Conservation (phyloP, 2,329 filamentous ascomycete genomes). For the Apiospora pterosperma region DNA sequence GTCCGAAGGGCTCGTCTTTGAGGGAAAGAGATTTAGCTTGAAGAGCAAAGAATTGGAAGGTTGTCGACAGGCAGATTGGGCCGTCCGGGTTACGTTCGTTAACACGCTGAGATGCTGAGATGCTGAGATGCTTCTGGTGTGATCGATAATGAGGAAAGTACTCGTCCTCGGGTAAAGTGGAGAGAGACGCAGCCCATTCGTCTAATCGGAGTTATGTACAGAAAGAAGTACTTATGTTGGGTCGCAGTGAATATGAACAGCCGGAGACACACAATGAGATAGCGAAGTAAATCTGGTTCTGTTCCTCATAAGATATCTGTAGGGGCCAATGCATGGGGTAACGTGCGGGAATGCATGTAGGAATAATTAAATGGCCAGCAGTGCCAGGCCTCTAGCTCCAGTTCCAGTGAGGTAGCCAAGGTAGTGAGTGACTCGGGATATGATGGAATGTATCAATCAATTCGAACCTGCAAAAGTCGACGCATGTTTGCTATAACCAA, state of each 20-base stretch:
- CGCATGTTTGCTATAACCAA: background rate
- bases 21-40: background rate
- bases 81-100: background rate
- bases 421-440: too few species aligned
- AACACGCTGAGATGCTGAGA: too few species aligned
- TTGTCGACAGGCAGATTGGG: background rate
- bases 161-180: conserved; percentile 4
- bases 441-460: background rate
- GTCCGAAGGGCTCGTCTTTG: too few species aligned
- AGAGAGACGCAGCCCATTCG: conserved; percentile 1
- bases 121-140: background rate
- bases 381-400: too few species aligned
- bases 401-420: too few species aligned
- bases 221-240: background rate
- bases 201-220: background rate
- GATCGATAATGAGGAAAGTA: too few species aligned
- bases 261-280: too few species aligned
- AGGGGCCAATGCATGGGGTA: too few species aligned
- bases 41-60: background rate
- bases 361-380: too few species aligned
- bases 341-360: too few species aligned
- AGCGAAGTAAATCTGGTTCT: too few species aligned
- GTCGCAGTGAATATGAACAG: background rate
- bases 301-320: too few species aligned
- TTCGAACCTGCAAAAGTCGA: background rate